Evolutionary conservation across 2,329 filamentous ascomycete species (phyloP).

Genomic region (Paecilomyces variotii): DNA sequence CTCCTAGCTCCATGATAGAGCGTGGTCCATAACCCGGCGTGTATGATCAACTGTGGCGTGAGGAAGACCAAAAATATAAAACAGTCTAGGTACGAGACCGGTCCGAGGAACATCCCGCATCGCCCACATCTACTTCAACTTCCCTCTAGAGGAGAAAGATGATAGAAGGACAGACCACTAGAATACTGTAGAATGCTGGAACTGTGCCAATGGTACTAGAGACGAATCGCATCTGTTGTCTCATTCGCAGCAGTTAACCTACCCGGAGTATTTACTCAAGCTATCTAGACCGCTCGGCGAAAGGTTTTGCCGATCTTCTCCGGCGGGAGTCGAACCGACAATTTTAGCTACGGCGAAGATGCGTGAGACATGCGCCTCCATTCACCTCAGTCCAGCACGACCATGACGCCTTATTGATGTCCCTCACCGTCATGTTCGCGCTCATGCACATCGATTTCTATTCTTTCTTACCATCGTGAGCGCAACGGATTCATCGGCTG

Average conservation of each 20-base stretch:
- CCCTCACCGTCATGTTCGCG: slow-evolving; percentile 13
- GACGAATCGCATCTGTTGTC: no score
- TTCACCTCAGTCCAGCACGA: background rate
- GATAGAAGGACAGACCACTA: no score
- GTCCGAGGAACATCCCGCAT: slow-evolving; percentile 59
- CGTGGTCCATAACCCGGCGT: slow-evolving; percentile 56
- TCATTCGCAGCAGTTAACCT: no score
- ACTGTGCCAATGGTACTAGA: no score
- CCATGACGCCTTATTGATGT: slow-evolving; percentile 8
- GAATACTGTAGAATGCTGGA: no score
- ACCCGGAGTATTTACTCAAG: no score
- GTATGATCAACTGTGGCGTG: slow-evolving; percentile 60
- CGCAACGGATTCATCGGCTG: background rate
- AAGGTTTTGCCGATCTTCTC: background rate
- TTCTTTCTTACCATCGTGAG: slow-evolving; percentile 6
- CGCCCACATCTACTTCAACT: background rate
- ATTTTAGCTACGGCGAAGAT: background rate
- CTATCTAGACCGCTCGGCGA: background rate
- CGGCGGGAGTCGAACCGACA: background rate
- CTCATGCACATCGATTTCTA: slow-evolving; percentile 6
- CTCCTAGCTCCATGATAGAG: slow-evolving; percentile 51
- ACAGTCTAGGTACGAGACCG: slow-evolving; percentile 70
- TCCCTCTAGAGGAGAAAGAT: background rate
- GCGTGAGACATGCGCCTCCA: background rate
- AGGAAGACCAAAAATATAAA: slow-evolving; percentile 63